phyloP scores from a whole-genome alignment of 345 rosid genomes.

The Melaleuca alternifolia region DNA sequence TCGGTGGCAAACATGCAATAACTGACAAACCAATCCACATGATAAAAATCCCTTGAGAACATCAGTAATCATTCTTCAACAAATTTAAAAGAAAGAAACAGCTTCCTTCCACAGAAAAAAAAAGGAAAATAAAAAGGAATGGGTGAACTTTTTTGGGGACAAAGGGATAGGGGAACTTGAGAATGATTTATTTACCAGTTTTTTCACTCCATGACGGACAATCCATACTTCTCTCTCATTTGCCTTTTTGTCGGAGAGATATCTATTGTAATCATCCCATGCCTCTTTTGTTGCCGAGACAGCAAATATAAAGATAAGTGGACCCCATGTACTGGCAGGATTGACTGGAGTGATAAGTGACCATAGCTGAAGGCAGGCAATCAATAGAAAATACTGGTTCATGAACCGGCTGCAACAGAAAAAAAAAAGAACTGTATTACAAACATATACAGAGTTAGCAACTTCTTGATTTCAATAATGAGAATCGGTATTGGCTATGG shows the following conservation, averaged over 20 bases:
- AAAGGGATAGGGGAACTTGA: background rate
- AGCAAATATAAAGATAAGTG: constrained; percentile 83
- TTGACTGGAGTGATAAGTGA: constrained; percentile 97
- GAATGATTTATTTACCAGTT: constrained; percentile 45
- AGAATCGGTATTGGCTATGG: background rate
- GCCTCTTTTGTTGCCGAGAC: constrained; percentile 98
- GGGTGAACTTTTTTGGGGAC: background rate
- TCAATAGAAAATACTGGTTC: constrained; percentile 98
- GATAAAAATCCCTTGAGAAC: background rate
- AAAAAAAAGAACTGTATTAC: background rate
- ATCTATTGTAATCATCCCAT: constrained; percentile 99
- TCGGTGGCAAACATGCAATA: background rate
- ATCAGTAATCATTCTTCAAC: background rate
- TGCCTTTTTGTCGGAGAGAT: constrained; percentile 89
- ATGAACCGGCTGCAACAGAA: constrained; percentile 79
- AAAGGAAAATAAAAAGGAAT: background rate
- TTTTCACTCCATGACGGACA: constrained; percentile 63
- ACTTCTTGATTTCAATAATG: background rate
- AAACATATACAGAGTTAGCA: background rate
- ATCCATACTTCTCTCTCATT: constrained; percentile 97
- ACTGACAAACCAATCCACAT: background rate
- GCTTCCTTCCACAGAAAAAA: background rate
- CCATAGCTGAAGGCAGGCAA: constrained; percentile 99
- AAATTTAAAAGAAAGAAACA: background rate
- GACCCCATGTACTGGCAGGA: constrained; percentile 99